Base-by-base conservation (phyloP, 768 basidiomycete genomes). In the Podaxis sp. region DNA sequence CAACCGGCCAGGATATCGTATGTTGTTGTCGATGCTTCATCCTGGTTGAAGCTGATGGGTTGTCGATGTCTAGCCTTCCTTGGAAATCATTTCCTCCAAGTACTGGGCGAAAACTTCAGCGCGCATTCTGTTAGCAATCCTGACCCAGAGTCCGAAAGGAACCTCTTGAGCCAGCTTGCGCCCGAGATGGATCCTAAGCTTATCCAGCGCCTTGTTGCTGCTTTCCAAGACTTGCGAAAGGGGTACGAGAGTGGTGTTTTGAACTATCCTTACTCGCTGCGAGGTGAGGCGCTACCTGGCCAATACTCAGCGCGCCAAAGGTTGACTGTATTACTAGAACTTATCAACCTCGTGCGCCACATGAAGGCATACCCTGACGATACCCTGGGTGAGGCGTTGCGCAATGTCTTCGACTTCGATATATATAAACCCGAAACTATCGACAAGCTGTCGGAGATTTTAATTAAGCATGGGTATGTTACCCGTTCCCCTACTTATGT, bases 321-420 rank as follows among this genome's bases (percentile, higher is more conserved):
- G 44, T n/a, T 56, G 48, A 51, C 51, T 3, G 24, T 5, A 55
- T 46, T 6, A 42, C 17, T 57, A 88, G 87, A 89, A 65, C 72
- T 89, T 39, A 87, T 89, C 69, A 88, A 86, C 67, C 76, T 89
- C 28, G 81, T 88, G 2, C 78, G 82, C 48, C 87, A 89, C 68
- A 79, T 89, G 76, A 83, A 79, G 65, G 80, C 84, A 2, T 88
- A 85, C 64, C 85, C 87, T 0, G 70, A 75, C 22, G 87, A 88
- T 69, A 71, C 83, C 0, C 73, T 88, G 11, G 86, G 83, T n/a
- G 78, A 80, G 46, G 82, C 83, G 6, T 72, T 89, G 15, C 77
- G 87, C 15, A 89, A 88, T 67, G 77, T 88, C 9, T 89, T 89
- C 66, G 87, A 89, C 68, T 89, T 88, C 61, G 87, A 89, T 68